Evolutionary conservation across 192 early-diverging fungal genomes (phyloP), one percentile per base, ranked within the genome.

Genomic region (Funneliformis geosporum): DNA sequence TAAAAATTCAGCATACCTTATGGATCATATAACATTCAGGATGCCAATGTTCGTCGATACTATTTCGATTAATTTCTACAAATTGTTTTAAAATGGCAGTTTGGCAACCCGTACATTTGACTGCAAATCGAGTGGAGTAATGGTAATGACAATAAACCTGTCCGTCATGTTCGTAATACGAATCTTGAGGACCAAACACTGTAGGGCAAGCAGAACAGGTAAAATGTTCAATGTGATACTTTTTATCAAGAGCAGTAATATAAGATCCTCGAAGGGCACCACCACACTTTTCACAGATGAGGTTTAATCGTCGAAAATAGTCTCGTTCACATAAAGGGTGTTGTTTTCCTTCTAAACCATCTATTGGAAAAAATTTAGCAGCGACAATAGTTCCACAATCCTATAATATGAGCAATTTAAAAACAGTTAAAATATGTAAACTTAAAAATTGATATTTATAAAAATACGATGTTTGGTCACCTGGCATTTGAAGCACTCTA

Each of bases 21-120:
- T 96, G 95, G 66, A 99, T 98, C 98, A 99, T 99, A 86, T 99
- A 99, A 84, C 98, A 99, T 82, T 97, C 95, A 8, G 97, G 97
- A 83, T 99, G 98, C 98, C 98, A 99, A 82, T 96, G 95, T 81
- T 97, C 95, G 40, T 89, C 87, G 23, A 87, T 72, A 43, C 83
- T 86, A 71, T 92, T 94, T 66, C 93, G 86, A 77, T 89, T 94
- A 81, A 97, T 95, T 83, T 99, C 96, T 60, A 99, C 90, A 90
- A 96, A 99, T 81, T 96, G 96, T 84, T 96, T 95, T 81, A 99
- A 85, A 75, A 99, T 97, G 23, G 96, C 94, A 67, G 93, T 96
- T 79, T 95, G 87, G 83, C 98, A 99, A 18, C 98, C 97, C n/a
- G 95, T 93, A 84, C 98, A 99, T 79, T 93, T 94, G 70, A 92